Base-by-base conservation (phyloP, 352 stramenopile species). In the Globisporangium iwayamae region DNA sequence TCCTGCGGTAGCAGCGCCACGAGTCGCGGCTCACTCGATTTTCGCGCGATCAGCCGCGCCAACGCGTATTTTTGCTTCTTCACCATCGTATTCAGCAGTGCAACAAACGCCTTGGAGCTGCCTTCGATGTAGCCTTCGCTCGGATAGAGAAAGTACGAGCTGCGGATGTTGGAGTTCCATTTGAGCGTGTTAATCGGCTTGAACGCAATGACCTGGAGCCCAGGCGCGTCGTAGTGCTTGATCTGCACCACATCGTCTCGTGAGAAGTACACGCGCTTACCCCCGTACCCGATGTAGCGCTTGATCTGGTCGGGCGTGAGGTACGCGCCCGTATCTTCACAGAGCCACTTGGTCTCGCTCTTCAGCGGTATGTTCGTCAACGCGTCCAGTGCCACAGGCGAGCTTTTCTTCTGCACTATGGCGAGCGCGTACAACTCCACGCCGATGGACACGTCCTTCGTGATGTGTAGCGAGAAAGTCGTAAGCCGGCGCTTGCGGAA, bases 341-440 rank as follows among this genome's bases (percentile, higher is more conserved):
- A 94, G 38, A 94, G 78, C 86, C 86, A 94, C 60, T 94, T 94
- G 10, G 82, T 93, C 62, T 90, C 82, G 20, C 73, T 82, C 72
- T 90, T 90, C 16, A 94, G 71, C n/a, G 83, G 81, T 6, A 57
- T 71, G 58, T 94, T 94, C 10, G 81, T 91, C 16, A 71, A 77
- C 11, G 83, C 83, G n/a, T 93, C 81, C 16, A 94, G 64, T 25
- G 78, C 66, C 18, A 93, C 66, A 0, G 86, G 79, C 7, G 71
- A 76, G 30, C 73, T 85, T 60, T 93, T 93, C 32, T 73, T 69
- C 67, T 93, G 84, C 3, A 70, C 58, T 34, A 94, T 70, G 4
- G 73, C 73, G 10, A 91, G 65, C 0, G 82, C 72, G 60, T 93
- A 94, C 20, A 94, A 28, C 46, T 93, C 86, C 10, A 94, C 83